phyloP scores from a whole-genome alignment of 1,284 basidiomycete genomes.

The Sphaerobolus stellatus region DNA sequence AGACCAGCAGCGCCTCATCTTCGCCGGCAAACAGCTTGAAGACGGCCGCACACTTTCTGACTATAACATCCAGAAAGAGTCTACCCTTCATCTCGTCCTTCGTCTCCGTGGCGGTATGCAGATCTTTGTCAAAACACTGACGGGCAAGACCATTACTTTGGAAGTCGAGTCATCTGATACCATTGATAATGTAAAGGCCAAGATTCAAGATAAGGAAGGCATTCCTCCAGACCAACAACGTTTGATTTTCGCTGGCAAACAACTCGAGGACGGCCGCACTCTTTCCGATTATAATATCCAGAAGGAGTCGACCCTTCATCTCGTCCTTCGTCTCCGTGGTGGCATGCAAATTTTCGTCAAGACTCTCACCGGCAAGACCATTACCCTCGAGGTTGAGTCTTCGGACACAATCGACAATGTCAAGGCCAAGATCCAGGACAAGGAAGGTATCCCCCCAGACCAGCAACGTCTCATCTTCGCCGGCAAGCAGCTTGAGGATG shows the following conservation, averaged over 20 bases:
- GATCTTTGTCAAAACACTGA: slow-evolving; percentile 50
- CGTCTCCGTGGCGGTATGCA: slow-evolving; percentile 64
- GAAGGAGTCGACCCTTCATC: slow-evolving; percentile 66
- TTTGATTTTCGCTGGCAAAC: slow-evolving; percentile 82
- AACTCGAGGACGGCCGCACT: slow-evolving; percentile 75
- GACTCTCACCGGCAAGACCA: slow-evolving; percentile 86
- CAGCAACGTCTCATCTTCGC: slow-evolving; percentile 58
- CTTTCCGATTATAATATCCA: slow-evolving; percentile 78
- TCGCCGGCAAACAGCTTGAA: slow-evolving; percentile 83
- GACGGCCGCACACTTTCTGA: slow-evolving; percentile 83
- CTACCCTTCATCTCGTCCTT: slow-evolving; percentile 68
- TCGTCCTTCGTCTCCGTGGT: slow-evolving; percentile 18
- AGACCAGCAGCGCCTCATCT: slow-evolving; percentile 39
- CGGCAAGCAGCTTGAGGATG: slow-evolving; percentile 57
- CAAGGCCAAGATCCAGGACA: not conserved
- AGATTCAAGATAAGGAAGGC: slow-evolving; percentile 42
- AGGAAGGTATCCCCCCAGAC: slow-evolving; percentile 37
- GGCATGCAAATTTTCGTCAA: slow-evolving; percentile 87
- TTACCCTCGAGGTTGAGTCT: not conserved
- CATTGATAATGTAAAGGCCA: not conserved
- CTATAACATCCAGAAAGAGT: slow-evolving; percentile 44
- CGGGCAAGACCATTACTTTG: slow-evolving; percentile 44
- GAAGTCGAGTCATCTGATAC: slow-evolving; percentile 37
- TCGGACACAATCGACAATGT: not conserved
- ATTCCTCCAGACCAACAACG: slow-evolving; percentile 86